These are phyloP conservation scores for Stipa capillata DNA, from an alignment of 176 grass and related monocot species.

Conservation along the genomic window DNA sequence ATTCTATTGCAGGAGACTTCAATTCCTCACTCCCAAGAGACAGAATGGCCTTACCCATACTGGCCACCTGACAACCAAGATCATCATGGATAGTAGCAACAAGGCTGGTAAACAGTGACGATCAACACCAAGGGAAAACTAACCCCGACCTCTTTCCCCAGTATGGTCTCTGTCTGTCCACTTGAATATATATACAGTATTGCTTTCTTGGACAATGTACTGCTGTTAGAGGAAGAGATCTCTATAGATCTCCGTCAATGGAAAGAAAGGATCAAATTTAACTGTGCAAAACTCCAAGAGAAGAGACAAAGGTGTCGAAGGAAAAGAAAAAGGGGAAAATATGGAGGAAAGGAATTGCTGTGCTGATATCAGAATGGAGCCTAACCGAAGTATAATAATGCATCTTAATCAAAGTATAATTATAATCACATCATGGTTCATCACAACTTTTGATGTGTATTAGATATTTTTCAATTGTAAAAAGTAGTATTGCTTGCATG, in stretches of 20 bases:
- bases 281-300: slow-evolving; percentile 23
- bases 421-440: slow-evolving; percentile 40
- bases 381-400: slow-evolving; percentile 41
- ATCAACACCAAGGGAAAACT: slow-evolving; percentile 36
- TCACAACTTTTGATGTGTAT: slow-evolving; percentile 35
- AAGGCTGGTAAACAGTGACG: slow-evolving; percentile 30
- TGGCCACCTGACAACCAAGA: slow-evolving; percentile 92
- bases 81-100: slow-evolving; percentile 94
- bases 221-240: slow-evolving; percentile 22
- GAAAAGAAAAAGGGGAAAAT: neutral
- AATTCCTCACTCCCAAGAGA: slow-evolving; percentile 89
- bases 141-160: slow-evolving; percentile 39
- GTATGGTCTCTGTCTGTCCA: slow-evolving; percentile 36
- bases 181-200: slow-evolving; percentile 26
- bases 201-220: slow-evolving; percentile 49
- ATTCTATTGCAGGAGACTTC: slow-evolving; percentile 63
- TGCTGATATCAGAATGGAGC: slow-evolving; percentile 46
- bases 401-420: slow-evolving; percentile 52
- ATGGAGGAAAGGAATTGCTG: slow-evolving; percentile 41
- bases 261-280: neutral
- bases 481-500: slow-evolving; percentile 44
- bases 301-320: slow-evolving; percentile 22
- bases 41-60: slow-evolving; percentile 94
- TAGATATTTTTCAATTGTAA: slow-evolving; percentile 62
- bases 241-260: slow-evolving; percentile 19